These are phyloP conservation scores for Auriscalpium orientale DNA, from an alignment of 768 basidiomycete genomes.

Conservation along the genomic window DNA sequence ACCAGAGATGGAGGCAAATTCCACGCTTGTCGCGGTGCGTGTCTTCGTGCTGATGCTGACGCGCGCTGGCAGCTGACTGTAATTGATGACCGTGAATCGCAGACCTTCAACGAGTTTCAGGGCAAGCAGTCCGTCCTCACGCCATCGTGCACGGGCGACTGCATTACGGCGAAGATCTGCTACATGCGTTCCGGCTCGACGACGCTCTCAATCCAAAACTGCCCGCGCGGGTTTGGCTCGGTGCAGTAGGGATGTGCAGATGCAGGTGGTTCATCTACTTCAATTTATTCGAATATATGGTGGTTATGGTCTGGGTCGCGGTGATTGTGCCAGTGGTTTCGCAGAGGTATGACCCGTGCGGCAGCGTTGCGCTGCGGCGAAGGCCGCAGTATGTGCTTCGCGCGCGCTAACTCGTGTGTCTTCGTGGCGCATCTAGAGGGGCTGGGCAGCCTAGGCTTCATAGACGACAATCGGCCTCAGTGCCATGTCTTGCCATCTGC, in stretches of 20 bases:
- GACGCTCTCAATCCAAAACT: slow-evolving; percentile 51
- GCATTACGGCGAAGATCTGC: slow-evolving; percentile 62
- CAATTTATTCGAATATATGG: not conserved
- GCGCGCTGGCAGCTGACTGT: not conserved
- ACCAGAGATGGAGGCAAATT: slow-evolving; percentile 50
- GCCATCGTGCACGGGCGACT: slow-evolving; percentile 50
- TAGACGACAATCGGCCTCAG: too few relatives aligned
- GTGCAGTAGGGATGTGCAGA: slow-evolving; percentile 31
- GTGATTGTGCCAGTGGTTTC: too few relatives aligned
- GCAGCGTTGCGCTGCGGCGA: too few relatives aligned
- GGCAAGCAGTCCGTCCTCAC: slow-evolving; percentile 58
- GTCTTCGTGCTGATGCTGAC: not conserved
- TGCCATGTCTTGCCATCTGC: too few relatives aligned
- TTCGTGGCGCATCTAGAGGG: too few relatives aligned
- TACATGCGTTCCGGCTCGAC: slow-evolving; percentile 73
- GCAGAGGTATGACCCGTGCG: too few relatives aligned
- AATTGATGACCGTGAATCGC: not conserved
- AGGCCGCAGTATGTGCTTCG: too few relatives aligned
- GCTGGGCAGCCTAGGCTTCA: too few relatives aligned
- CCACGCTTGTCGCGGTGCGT: slow-evolving; percentile 48
- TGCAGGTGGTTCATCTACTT: not conserved
- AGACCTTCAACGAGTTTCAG: slow-evolving; percentile 66
- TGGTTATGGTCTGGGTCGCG: not conserved
- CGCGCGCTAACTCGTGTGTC: too few relatives aligned
- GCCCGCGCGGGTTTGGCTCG: slow-evolving; percentile 56